A percentile compares a stretch with the other conserved stretches of the same genome.
Conservation (phyloP, 768 basidiomycete genomes). For the Suillus plorans region DNA sequence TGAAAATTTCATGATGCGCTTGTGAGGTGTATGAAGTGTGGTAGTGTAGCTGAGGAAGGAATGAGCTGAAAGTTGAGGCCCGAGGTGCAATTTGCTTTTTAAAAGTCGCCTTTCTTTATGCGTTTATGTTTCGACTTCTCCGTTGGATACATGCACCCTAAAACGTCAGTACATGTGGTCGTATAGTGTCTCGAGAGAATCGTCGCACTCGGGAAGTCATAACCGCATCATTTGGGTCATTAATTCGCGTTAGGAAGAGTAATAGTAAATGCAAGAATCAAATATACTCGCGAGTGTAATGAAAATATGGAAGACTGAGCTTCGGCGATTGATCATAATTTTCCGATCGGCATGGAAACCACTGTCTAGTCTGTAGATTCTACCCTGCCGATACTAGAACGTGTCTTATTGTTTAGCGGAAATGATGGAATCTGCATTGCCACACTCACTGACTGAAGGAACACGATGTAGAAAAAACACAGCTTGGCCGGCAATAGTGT, state of each 20-base stretch:
- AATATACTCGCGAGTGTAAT: not conserved
- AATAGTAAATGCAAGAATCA: not conserved
- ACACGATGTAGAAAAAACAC: not conserved
- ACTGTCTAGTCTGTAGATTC: not conserved
- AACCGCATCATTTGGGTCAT: slow-evolving; percentile 3
- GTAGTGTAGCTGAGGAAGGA: not conserved
- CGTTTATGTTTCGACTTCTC: slow-evolving; percentile 4
- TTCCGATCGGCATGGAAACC: not conserved
- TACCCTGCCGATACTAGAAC: not conserved
- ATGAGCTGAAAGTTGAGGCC: not conserved
- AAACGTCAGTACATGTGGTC: not conserved
- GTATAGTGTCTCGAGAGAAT: not conserved
- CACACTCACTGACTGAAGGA: not conserved
- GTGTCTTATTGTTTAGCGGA: not conserved
- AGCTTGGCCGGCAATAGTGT: not conserved
- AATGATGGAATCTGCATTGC: not conserved
- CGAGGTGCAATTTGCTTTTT: not conserved
- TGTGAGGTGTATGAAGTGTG: not conserved
- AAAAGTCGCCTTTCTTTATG: slow-evolving; percentile 20
- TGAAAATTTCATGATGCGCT: slow-evolving; percentile 27
- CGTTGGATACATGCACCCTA: slow-evolving; percentile 12
- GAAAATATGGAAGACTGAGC: not conserved
- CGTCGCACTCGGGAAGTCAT: slow-evolving; percentile 5
- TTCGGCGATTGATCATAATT: not conserved
- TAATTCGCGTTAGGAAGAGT: not conserved